Conservation (phyloP, 257 asterid species). For the Petunia secreta region DNA sequence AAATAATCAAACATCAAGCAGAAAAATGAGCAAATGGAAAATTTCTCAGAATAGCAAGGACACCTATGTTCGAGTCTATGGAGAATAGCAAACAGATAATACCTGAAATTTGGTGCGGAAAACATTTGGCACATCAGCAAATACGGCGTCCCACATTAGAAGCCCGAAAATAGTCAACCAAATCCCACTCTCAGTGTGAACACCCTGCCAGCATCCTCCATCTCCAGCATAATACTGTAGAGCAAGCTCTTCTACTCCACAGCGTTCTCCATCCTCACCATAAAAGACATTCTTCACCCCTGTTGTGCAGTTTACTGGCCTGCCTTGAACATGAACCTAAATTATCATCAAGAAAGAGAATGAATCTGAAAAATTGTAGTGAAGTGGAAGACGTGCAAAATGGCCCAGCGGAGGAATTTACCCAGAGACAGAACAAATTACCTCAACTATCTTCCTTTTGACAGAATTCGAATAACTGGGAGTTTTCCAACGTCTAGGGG, state of each 20-base stretch:
- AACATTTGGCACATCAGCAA: slow-evolving; percentile 87
- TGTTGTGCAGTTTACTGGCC: slow-evolving; percentile 69
- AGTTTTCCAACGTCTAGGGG: slow-evolving; percentile 94
- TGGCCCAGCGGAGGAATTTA: background rate
- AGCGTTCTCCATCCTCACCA: slow-evolving; percentile 82
- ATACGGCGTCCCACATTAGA: slow-evolving; percentile 87
- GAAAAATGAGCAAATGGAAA: background rate
- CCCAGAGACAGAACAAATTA: slow-evolving; percentile 25
- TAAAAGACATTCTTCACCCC: slow-evolving; percentile 84
- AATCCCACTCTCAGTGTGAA: slow-evolving; percentile 92
- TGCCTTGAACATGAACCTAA: slow-evolving; percentile 83
- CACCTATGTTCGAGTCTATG: background rate
- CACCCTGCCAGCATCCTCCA: slow-evolving; percentile 93
- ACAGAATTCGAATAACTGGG: slow-evolving; percentile 67
- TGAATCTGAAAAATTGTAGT: background rate
- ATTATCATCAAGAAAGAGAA: slow-evolving; percentile 12
- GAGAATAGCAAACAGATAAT: slow-evolving; percentile 10
- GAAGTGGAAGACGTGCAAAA: background rate
- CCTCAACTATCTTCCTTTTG: slow-evolving; percentile 83
- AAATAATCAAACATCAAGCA: background rate
- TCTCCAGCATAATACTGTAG: slow-evolving; percentile 87
- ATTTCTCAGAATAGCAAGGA: background rate
- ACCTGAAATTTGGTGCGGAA: slow-evolving; percentile 91
- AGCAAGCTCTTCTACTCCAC: slow-evolving; percentile 94
- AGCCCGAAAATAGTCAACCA: slow-evolving; percentile 91